Evolutionary conservation across 441 rosid genomes (phyloP).

Genomic region (Aquilaria agallochum): DNA sequence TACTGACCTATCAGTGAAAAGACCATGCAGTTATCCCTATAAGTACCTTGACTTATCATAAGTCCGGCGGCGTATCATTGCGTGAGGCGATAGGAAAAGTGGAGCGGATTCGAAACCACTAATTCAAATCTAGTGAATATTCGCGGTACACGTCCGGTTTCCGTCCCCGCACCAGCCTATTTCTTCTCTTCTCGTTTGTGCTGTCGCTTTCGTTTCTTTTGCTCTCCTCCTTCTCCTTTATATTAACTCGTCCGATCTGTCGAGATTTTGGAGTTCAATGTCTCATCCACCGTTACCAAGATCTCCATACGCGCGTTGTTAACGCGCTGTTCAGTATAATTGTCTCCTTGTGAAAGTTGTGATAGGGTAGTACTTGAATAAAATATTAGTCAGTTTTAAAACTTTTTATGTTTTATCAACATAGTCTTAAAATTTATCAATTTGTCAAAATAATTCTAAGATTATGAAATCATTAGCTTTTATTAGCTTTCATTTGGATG

Average conservation of each 20-base stretch:
- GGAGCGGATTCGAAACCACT: slow-evolving; percentile 77
- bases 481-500: too few species aligned
- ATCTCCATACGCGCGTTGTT: too few species aligned
- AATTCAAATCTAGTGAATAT: slow-evolving; percentile 88
- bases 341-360: too few species aligned
- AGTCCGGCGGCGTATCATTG: slow-evolving; percentile 4
- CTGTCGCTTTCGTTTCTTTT: slow-evolving; percentile 36
- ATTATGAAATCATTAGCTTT: too few species aligned
- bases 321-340: not conserved
- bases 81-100: slow-evolving; percentile 20
- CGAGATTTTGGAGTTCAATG: not conserved
- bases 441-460: too few species aligned
- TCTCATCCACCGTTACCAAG: too few species aligned
- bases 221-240: not conserved
- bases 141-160: slow-evolving; percentile 76
- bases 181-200: slow-evolving; percentile 10
- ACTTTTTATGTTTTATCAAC: too few species aligned
- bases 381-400: too few species aligned
- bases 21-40: accelerated
- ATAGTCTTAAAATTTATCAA: too few species aligned
- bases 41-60: accelerated
- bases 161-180: slow-evolving; percentile 27
- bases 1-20: slow-evolving; percentile 55
- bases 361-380: too few species aligned
- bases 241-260: slow-evolving; percentile 1